A percentile compares a stretch with the other conserved stretches of the same genome.
Conservation (phyloP, 2,329 filamentous ascomycete species). For the Fusarium redolens region DNA sequence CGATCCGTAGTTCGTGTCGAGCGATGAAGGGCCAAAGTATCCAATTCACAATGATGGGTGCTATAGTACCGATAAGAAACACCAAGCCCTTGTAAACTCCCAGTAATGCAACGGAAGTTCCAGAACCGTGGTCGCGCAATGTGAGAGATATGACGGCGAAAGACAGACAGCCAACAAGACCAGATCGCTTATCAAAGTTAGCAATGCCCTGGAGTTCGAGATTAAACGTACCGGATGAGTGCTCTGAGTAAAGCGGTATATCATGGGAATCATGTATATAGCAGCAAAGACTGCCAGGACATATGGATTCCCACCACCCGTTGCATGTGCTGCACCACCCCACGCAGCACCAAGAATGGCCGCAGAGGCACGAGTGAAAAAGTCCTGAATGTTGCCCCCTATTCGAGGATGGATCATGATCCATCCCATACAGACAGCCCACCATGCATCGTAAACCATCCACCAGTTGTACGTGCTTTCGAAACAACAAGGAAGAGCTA, state of each 20-base stretch:
- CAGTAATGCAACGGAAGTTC: constrained; percentile 52
- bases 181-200: constrained; percentile 58
- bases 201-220: background rate
- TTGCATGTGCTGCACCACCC: constrained; percentile 64
- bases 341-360: constrained; percentile 65
- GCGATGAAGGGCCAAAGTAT: constrained; percentile 71
- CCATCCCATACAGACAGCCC: constrained; percentile 68
- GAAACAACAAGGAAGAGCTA: constrained; percentile 67
- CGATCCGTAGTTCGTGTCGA: constrained; percentile 67
- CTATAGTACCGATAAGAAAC: constrained; percentile 64
- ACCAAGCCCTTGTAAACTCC: constrained; percentile 61
- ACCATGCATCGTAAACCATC: constrained; percentile 67
- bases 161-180: constrained; percentile 67
- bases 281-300: constrained; percentile 66
- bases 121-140: constrained; percentile 46
- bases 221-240: constrained; percentile 58
- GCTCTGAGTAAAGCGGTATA: constrained; percentile 67
- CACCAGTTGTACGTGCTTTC: constrained; percentile 58
- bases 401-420: constrained; percentile 62
- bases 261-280: constrained; percentile 70
- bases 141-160: constrained; percentile 66
- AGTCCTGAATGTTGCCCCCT: constrained; percentile 68
- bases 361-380: constrained; percentile 62
- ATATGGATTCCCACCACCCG: constrained; percentile 63
- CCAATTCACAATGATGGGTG: constrained; percentile 68